phyloP scores from a whole-genome alignment of 495 filamentous ascomycete genomes.

The Oidiodendron maius region DNA sequence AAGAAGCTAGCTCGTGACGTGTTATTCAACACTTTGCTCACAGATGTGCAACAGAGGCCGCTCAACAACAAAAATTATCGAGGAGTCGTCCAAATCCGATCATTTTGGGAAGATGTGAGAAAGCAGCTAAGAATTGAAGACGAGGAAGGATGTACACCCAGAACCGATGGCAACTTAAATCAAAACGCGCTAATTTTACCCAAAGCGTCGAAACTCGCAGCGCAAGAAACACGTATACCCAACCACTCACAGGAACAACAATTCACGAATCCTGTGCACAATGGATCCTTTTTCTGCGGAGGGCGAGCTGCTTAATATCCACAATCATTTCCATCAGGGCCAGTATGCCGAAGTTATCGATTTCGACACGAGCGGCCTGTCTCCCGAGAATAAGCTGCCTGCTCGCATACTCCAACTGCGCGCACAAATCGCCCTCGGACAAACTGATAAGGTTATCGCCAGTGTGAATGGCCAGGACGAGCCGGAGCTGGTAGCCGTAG shows the following conservation, averaged over 20 bases:
- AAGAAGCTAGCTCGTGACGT: background rate
- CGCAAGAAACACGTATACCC: slow-evolving; percentile 11
- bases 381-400: slow-evolving; percentile 66
- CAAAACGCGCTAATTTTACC: background rate
- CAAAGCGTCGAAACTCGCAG: background rate
- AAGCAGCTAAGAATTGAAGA: slow-evolving; percentile 1
- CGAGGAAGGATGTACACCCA: no score
- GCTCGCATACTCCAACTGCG: slow-evolving; percentile 78
- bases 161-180: no score
- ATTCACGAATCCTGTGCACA: slow-evolving; percentile 16
- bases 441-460: slow-evolving; percentile 63
- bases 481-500: slow-evolving; percentile 74
- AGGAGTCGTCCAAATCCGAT: slow-evolving; percentile 7
- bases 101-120: slow-evolving; percentile 18
- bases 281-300: slow-evolving; percentile 97
- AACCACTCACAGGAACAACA: background rate
- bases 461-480: slow-evolving; percentile 58
- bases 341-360: slow-evolving; percentile 79
- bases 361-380: slow-evolving; percentile 71
- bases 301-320: slow-evolving; percentile 92
- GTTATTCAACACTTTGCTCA: slow-evolving; percentile 8
- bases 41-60: slow-evolving; percentile 2
- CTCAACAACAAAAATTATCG: background rate
- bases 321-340: slow-evolving; percentile 91
- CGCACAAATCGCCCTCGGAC: slow-evolving; percentile 73